Evolutionary conservation across 306 rosid genomes (phyloP).

Genomic region (Ammopiptanthus mongolicus): DNA sequence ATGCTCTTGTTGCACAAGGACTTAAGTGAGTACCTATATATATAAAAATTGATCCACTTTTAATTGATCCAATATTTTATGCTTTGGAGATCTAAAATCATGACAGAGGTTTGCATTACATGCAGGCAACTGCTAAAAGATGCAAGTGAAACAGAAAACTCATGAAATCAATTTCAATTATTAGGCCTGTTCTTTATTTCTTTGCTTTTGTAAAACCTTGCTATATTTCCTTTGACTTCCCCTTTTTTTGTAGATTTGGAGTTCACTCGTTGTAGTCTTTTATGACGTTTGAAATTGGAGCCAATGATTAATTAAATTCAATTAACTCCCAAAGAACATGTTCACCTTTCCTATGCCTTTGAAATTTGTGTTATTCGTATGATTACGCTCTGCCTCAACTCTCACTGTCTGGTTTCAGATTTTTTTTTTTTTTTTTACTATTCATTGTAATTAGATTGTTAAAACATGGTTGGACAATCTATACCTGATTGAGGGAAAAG

Average conservation of each 20-base stretch:
- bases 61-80: constrained; percentile 1
- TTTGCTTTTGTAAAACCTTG: neutral
- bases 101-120: constrained; percentile 12
- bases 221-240: neutral
- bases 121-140: neutral
- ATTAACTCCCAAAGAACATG: neutral
- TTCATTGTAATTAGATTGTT: too few species aligned
- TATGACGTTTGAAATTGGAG: constrained; percentile 5
- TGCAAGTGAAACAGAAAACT: constrained; percentile 8
- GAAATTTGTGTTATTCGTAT: neutral
- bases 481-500: too few species aligned
- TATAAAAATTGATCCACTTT: neutral
- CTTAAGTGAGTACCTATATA: constrained; percentile 66
- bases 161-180: neutral
- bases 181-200: neutral
- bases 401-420: neutral
- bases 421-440: neutral
- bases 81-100: constrained; percentile 5
- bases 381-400: neutral
- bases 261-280: neutral
- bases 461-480: too few species aligned
- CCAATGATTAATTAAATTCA: neutral
- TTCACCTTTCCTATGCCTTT: neutral
- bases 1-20: constrained; percentile 99
- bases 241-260: neutral